These are phyloP conservation scores for Paracoccidioides brasiliensis DNA, from an alignment of 2,329 filamentous ascomycete species.

Conservation along the genomic window DNA sequence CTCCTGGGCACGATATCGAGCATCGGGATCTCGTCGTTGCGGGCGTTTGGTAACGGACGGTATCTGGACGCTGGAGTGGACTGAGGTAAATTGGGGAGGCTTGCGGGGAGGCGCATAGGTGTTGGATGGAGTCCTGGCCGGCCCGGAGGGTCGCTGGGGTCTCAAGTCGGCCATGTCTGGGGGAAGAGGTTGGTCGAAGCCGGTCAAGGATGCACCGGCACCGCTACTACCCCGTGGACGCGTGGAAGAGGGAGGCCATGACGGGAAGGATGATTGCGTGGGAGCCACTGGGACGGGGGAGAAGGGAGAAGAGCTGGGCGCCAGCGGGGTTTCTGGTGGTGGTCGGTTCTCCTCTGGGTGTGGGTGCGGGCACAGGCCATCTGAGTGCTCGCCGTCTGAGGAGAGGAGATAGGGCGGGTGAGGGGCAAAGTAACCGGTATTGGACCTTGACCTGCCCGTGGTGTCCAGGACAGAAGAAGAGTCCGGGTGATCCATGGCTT, in stretches of 20 bases:
- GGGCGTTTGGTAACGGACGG: conserved; percentile 44
- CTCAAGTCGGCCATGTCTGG: conserved; percentile 30
- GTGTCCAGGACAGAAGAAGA: conserved; percentile 24
- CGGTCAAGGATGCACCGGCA: conserved; percentile 22
- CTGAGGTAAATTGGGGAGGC: conserved; percentile 37
- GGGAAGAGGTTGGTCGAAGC: conserved; percentile 26
- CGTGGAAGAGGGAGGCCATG: conserved; percentile 25
- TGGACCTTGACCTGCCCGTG: conserved; percentile 27
- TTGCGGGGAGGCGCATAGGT: conserved; percentile 58
- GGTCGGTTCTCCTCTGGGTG: neutral
- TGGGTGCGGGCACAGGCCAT: neutral
- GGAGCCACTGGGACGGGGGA: conserved; percentile 14
- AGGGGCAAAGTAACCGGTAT: conserved; percentile 26
- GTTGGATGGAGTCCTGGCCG: conserved; percentile 60
- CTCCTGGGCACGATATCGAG: conserved; percentile 71
- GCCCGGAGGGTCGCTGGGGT: conserved; percentile 54
- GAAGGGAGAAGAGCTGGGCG: conserved; percentile 19
- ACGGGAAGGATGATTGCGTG: conserved; percentile 15
- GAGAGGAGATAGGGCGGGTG: conserved; percentile 22
- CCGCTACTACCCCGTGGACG: conserved; percentile 33
- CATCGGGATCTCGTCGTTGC: conserved; percentile 51
- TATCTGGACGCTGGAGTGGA: conserved; percentile 39
- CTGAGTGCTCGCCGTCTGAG: conserved; percentile 11
- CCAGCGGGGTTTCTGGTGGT: neutral
- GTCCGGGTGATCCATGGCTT: conserved; percentile 33